Evolutionary conservation across 1,284 basidiomycete species (phyloP).

Genomic region (Xanthoconium separans): DNA sequence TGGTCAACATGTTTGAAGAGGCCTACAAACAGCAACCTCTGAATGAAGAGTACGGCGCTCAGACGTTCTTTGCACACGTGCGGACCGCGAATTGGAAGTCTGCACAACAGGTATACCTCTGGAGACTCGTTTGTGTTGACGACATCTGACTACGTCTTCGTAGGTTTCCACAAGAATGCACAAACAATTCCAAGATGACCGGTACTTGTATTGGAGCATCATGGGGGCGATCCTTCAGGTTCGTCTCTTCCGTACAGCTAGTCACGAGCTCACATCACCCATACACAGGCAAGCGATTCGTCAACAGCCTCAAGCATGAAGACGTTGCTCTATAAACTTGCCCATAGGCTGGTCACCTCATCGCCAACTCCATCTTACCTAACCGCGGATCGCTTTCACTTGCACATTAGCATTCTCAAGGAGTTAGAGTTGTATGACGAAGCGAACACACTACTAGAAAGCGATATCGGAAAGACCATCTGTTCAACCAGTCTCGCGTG

Average conservation of each 20-base stretch:
- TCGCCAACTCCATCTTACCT: slow-evolving; percentile 60
- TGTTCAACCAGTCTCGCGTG: slow-evolving; percentile 72
- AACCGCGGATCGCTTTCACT: slow-evolving; percentile 72
- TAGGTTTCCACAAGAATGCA: slow-evolving; percentile 75
- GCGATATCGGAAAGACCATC: slow-evolving; percentile 61
- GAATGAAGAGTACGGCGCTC: slow-evolving; percentile 79
- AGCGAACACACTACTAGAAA: slow-evolving; percentile 67
- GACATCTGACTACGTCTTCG: slow-evolving; percentile 2
- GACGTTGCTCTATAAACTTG: slow-evolving; percentile 67
- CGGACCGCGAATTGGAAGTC: slow-evolving; percentile 77
- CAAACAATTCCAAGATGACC: slow-evolving; percentile 74
- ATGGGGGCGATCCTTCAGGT: slow-evolving; percentile 81
- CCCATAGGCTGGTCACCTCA: slow-evolving; percentile 63
- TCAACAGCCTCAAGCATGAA: slow-evolving; percentile 60
- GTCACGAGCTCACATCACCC: slow-evolving; percentile 13
- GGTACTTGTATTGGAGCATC: slow-evolving; percentile 82
- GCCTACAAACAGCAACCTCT: slow-evolving; percentile 74
- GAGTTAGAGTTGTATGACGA: slow-evolving; percentile 69
- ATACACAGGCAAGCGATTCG: slow-evolving; percentile 58
- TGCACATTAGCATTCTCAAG: slow-evolving; percentile 70
- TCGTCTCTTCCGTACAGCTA: slow-evolving; percentile 4
- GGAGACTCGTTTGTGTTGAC: not conserved
- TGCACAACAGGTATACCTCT: slow-evolving; percentile 62
- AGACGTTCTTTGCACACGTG: slow-evolving; percentile 82
- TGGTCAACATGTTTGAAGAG: slow-evolving; percentile 77